Conservation (phyloP, 2,329 filamentous ascomycete genomes). For the Periconia macrospinosa region DNA sequence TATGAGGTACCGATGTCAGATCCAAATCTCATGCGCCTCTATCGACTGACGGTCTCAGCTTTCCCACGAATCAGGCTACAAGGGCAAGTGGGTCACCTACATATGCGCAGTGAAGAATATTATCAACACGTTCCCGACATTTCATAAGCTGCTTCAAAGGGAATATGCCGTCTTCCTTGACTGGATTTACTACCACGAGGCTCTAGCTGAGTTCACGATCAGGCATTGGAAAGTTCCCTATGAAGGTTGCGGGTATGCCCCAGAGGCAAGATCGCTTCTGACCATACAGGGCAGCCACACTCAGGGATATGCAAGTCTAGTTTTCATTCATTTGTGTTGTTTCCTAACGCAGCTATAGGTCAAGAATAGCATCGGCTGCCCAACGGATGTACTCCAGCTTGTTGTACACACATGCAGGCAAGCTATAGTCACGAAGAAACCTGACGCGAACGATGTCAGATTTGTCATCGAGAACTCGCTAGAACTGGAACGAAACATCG, state of each 20-base stretch:
- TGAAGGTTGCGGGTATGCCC: constrained; percentile 14
- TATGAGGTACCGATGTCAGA: constrained; percentile 9
- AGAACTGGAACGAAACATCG: not conserved
- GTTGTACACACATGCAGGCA: constrained; percentile 11
- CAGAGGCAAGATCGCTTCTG: constrained; percentile 8
- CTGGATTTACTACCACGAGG: constrained; percentile 17
- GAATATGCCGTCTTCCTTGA: constrained; percentile 16
- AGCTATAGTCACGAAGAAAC: constrained; percentile 7
- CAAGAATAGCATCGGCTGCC: constrained; percentile 13
- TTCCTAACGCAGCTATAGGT: constrained; percentile 3
- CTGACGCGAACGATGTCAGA: constrained; percentile 8
- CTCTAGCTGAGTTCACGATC: constrained; percentile 14
- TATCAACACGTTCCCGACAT: constrained; percentile 14
- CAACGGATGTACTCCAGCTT: constrained; percentile 15
- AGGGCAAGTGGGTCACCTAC: constrained; percentile 12
- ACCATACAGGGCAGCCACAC: constrained; percentile 3
- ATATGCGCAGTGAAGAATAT: constrained; percentile 16
- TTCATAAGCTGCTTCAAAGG: constrained; percentile 11
- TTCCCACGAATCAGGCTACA: constrained; percentile 9
- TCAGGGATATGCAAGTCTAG: not conserved
- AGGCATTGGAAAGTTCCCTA: constrained; percentile 14
- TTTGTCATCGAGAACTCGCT: not conserved
- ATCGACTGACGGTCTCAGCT: constrained; percentile 2
- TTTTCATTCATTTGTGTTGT: not conserved
- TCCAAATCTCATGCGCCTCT: too few relatives aligned